These are phyloP conservation scores for Leishmania turanica DNA, from an alignment of 208 protist genomes.

Conservation along the genomic window DNA sequence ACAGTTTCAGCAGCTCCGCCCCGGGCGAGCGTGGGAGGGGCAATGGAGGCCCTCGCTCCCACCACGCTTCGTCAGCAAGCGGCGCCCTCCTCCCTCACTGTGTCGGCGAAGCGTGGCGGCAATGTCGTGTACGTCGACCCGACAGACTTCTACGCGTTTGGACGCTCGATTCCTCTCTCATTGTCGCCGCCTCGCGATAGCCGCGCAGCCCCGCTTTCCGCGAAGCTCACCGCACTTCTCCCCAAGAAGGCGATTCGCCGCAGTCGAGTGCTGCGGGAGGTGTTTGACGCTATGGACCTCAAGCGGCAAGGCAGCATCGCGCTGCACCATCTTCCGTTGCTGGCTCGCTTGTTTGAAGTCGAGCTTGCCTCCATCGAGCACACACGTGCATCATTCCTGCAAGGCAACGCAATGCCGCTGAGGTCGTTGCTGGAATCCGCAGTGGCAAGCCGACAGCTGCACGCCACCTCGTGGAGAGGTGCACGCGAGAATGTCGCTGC, in stretches of 20 bases:
- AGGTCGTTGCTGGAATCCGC: slow-evolving; percentile 16
- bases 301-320: slow-evolving; percentile 41
- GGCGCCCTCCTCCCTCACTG: neutral
- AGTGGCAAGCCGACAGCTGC: slow-evolving; percentile 10
- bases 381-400: slow-evolving; percentile 3
- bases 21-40: neutral
- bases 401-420: neutral
- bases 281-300: slow-evolving; percentile 68
- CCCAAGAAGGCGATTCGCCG: slow-evolving; percentile 34
- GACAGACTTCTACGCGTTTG: neutral
- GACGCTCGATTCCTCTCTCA: neutral
- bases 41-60: neutral
- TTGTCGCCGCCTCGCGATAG: neutral
- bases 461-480: slow-evolving; percentile 6
- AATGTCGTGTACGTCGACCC: neutral
- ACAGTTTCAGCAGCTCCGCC: neutral
- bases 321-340: slow-evolving; percentile 33
- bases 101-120: neutral
- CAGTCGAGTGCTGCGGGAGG: slow-evolving; percentile 54
- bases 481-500: neutral
- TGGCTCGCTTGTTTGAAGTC: slow-evolving; percentile 51
- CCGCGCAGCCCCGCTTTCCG: slow-evolving; percentile 11
- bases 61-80: neutral
- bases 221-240: slow-evolving; percentile 19
- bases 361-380: slow-evolving; percentile 44